Evolutionary conservation across 1,284 basidiomycete species (phyloP), one percentile per base, ranked within the genome.

Genomic region (Cystobasidium pallidum): DNA sequence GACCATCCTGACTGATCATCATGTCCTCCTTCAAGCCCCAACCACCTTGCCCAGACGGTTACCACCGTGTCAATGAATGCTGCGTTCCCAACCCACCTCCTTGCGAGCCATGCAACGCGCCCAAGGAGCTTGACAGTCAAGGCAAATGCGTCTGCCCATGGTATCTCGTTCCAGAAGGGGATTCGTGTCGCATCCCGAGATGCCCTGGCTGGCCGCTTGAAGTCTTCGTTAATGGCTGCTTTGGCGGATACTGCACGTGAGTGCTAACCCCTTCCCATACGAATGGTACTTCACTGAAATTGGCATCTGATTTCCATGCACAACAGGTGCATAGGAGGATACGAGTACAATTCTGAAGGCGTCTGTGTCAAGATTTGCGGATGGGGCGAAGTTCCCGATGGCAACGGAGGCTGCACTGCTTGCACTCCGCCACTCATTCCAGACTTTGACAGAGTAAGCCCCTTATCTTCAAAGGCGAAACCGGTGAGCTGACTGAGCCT

Each of bases 91-190:
- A 47, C 19, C 52, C 43, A 24, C 51, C 66, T 30, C 43, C 54
- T 41, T 67, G 66, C 24, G 51, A 67, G 8, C 52, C 32, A 26
- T 67, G 66, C 54, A 24, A 67, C 19, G 15, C 41, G 28, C 66
- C 66, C 52, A 67, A 67, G 66, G 66, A 67, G 52, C 32, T 67
- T 8, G 26, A 67, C 28, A 58, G 24, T 17, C 28, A 57, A 15
- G 66, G 66, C 52, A 39, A 59, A 59, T 67, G 66, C n/a, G 41
- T 41, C 52, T 67, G 66, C 41, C 66, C 66, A 30, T 67, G 55
- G 52, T 55, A 58, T 32, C 28, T 67, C 13, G 30, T 30, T 24
- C 52, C 66, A 47, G 66, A 41, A 19, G 66, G 66, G 10, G 66
- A 67, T 39, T 39, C 52, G 15, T 67, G 66, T 36, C 26, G 52